Percentiles rank a stretch among this genome's conserved stretches.
Conservation (phyloP, 495 filamentous ascomycete genomes). For the Astrothelium subdiscretum region DNA sequence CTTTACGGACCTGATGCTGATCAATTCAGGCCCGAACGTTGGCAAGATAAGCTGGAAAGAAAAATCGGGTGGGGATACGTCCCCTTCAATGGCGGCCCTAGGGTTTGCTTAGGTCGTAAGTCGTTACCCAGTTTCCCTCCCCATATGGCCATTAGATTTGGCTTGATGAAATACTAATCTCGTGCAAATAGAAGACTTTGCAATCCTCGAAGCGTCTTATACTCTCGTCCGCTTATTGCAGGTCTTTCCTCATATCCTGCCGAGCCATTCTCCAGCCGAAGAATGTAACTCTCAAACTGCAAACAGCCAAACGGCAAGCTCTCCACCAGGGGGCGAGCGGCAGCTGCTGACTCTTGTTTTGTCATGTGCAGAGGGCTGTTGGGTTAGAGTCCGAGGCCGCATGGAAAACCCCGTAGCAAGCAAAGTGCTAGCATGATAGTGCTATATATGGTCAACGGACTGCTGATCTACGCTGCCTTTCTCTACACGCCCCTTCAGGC, state of each 20-base stretch:
- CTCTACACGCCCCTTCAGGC: too few relatives aligned
- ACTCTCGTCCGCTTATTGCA: conserved; percentile 24
- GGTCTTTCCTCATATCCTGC: not conserved
- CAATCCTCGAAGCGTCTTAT: conserved; percentile 28
- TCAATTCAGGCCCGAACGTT: conserved; percentile 43
- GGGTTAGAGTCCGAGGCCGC: too few relatives aligned
- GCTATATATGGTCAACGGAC: too few relatives aligned
- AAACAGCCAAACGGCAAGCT: too few relatives aligned
- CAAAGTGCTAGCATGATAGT: too few relatives aligned
- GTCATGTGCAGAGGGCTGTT: not conserved
- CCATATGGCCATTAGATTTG: too few relatives aligned
- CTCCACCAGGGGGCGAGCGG: not conserved
- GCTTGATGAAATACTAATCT: too few relatives aligned
- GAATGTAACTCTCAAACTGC: too few relatives aligned
- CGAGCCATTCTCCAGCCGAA: not conserved
- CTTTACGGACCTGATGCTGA: conserved; percentile 41
- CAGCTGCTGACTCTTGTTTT: not conserved
- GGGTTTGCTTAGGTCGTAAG: conserved; percentile 9
- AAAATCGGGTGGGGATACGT: conserved; percentile 7
- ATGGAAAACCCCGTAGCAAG: too few relatives aligned
- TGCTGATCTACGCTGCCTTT: too few relatives aligned
- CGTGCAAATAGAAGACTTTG: conserved; percentile 14
- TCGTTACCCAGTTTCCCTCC: not conserved
- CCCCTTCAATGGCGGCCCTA: conserved; percentile 8
- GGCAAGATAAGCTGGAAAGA: conserved; percentile 29